A percentile compares a stretch with the other conserved stretches of the same genome.
phyloP scores from a whole-genome alignment of 208 protist genomes.

The Leishmania arabica region DNA sequence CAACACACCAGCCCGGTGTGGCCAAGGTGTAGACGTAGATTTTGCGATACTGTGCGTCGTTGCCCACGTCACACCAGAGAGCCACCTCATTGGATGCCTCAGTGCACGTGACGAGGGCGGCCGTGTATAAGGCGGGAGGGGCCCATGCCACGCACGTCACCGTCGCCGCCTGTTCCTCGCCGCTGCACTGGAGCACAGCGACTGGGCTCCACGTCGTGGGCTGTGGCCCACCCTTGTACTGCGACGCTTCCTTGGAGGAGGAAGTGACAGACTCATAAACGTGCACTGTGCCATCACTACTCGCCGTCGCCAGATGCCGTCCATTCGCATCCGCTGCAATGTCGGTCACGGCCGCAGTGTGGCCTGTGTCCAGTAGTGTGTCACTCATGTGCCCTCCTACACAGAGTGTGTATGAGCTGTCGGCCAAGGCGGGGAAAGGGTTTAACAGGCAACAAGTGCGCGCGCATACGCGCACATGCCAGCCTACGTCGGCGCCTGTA shows the following conservation, averaged over 20 bases:
- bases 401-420: background rate
- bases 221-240: conserved; percentile 35
- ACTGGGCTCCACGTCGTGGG: conserved; percentile 26
- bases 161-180: conserved; percentile 35
- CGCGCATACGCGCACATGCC: background rate
- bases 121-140: conserved; percentile 53
- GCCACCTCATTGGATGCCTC: conserved; percentile 45
- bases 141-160: conserved; percentile 83
- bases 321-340: conserved; percentile 67
- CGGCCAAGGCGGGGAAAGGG: background rate
- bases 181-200: conserved; percentile 27
- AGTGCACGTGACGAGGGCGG: conserved; percentile 68
- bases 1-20: conserved; percentile 55
- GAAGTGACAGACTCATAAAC: conserved; percentile 44
- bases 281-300: conserved; percentile 68
- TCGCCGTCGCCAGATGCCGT: conserved; percentile 60
- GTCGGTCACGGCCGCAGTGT: conserved; percentile 64
- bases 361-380: conserved; percentile 65
- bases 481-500: background rate
- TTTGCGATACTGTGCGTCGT: conserved; percentile 49
- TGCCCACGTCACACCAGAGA: conserved; percentile 63
- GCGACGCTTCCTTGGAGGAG: conserved; percentile 22
- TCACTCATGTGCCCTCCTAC: conserved; percentile 16
- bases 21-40: conserved; percentile 57
- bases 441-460: background rate